Evolutionary conservation across 2,329 filamentous ascomycete genomes (phyloP).

Genomic region (Magnaporthales sp.): DNA sequence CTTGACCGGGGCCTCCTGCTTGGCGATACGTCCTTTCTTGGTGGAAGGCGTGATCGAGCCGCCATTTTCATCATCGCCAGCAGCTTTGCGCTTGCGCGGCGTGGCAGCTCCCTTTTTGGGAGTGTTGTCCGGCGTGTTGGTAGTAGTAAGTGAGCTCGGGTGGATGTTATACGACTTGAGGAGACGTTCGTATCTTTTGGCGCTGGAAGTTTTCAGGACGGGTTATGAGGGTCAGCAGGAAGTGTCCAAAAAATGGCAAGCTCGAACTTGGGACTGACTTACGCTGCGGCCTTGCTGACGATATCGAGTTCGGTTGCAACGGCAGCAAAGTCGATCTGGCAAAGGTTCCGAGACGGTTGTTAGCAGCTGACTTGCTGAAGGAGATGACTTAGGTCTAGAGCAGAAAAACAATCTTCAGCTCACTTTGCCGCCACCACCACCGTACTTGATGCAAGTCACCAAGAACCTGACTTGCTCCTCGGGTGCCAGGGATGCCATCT

Average conservation of each 20-base stretch:
- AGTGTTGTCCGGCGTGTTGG: not conserved
- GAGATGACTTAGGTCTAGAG: not conserved
- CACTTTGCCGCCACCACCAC: constrained; percentile 49
- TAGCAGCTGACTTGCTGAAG: not conserved
- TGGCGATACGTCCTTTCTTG: not conserved
- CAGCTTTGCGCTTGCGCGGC: not conserved
- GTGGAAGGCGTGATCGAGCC: not conserved
- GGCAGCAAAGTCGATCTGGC: constrained; percentile 53
- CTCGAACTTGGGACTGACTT: constrained; percentile 27
- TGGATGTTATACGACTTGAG: constrained; percentile 12
- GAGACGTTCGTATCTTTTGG: constrained; percentile 60
- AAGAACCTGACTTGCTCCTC: constrained; percentile 56
- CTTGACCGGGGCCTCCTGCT: not conserved
- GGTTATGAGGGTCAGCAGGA: not conserved
- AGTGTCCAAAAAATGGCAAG: not conserved
- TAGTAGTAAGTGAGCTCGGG: not conserved
- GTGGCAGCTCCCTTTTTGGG: constrained; percentile 1
- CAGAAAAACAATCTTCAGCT: constrained; percentile 9
- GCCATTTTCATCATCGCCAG: not conserved
- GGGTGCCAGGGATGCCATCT: constrained; percentile 42
- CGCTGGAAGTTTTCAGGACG: constrained; percentile 29
- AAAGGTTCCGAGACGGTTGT: not conserved
- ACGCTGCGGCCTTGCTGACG: constrained; percentile 61
- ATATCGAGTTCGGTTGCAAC: constrained; percentile 59
- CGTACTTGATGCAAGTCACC: constrained; percentile 54